Conservation (phyloP, 2,329 filamentous ascomycete genomes). For the Didymella pomorum region DNA sequence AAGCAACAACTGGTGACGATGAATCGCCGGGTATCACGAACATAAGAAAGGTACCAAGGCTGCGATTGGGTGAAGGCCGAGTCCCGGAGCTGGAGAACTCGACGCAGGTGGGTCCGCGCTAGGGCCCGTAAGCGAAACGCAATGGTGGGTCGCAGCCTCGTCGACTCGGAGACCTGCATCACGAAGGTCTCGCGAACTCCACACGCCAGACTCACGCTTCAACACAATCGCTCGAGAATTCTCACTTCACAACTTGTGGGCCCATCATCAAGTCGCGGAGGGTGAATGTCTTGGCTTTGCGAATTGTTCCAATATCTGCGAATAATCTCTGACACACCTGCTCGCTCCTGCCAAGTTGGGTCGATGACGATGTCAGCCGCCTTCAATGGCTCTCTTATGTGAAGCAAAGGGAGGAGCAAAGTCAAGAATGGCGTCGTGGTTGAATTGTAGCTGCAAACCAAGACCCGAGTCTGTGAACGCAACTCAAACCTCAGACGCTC, state of each 20-base stretch:
- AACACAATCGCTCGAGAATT: background rate
- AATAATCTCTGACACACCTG: background rate
- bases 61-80: conserved; percentile 18
- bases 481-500: background rate
- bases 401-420: conserved; percentile 25
- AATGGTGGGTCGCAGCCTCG: conserved; percentile 18
- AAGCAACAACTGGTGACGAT: conserved; percentile 13
- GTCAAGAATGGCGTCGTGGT: background rate
- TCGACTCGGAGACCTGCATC: conserved; percentile 19
- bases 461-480: background rate
- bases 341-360: background rate
- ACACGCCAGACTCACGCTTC: conserved; percentile 13
- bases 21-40: conserved; percentile 35
- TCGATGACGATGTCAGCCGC: conserved; percentile 8
- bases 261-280: background rate
- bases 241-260: background rate
- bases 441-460: background rate
- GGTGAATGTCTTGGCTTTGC: background rate
- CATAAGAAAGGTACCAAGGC: conserved; percentile 18
- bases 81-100: conserved; percentile 23
- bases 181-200: conserved; percentile 21
- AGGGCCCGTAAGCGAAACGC: conserved; percentile 20
- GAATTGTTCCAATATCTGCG: background rate
- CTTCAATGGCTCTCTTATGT: conserved; percentile 11
- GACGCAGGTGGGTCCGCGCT: conserved; percentile 22